Conservation (phyloP, 2,329 filamentous ascomycete genomes). For the Dissoconium aciculare region DNA sequence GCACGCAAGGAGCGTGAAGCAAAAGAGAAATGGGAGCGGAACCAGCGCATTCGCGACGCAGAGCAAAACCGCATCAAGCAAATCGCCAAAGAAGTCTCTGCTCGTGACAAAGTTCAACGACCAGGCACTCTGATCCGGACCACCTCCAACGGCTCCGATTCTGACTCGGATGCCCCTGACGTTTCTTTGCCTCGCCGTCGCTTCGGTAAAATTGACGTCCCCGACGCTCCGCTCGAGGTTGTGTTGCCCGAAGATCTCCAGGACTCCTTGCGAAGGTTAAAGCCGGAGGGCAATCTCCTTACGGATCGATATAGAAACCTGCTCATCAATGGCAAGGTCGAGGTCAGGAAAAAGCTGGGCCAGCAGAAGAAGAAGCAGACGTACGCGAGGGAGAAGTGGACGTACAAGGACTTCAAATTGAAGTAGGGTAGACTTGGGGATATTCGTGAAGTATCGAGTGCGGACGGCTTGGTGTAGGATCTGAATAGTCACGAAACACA, state of each 20-base stretch:
- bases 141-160: constrained; percentile 10
- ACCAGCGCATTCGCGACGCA: constrained; percentile 56
- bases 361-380: constrained; percentile 72
- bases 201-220: constrained; percentile 58
- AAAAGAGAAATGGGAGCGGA: constrained; percentile 56
- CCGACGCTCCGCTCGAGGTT: constrained; percentile 45
- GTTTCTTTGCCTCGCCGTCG: constrained; percentile 48
- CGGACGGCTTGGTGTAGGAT: too few relatives aligned
- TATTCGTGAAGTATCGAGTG: too few relatives aligned
- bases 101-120: constrained; percentile 37
- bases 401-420: constrained; percentile 81
- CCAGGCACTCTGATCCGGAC: constrained; percentile 3
- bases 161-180: constrained; percentile 24
- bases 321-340: constrained; percentile 76
- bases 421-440: constrained; percentile 9
- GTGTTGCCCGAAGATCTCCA: constrained; percentile 36
- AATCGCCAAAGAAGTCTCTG: constrained; percentile 48
- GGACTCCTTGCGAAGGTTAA: constrained; percentile 39
- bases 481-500: too few relatives aligned
- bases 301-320: constrained; percentile 84
- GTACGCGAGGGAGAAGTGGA: constrained; percentile 88
- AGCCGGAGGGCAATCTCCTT: constrained; percentile 89
- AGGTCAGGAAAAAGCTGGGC: constrained; percentile 61
- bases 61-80: constrained; percentile 59
- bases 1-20: constrained; percentile 77